Evolutionary conservation across 345 rosid species (phyloP).

Genomic region (Syzygium oleosum): DNA sequence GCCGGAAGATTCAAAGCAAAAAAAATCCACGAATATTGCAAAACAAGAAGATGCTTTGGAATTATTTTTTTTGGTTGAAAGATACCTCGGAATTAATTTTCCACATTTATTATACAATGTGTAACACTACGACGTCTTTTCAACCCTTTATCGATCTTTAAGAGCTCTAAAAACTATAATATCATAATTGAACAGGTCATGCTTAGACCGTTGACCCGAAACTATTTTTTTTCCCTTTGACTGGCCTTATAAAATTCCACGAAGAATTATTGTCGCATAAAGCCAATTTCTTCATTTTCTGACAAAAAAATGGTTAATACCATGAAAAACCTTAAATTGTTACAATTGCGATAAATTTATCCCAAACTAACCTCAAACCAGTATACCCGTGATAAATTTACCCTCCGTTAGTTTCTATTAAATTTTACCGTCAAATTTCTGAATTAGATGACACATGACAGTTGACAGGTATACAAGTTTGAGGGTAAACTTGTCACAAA

Average conservation of each 20-base stretch:
- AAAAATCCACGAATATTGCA: neutral
- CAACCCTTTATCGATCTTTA: no score
- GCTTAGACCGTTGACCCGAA: neutral
- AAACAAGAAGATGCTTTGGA: neutral
- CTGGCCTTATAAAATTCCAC: neutral
- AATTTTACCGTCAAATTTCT: no score
- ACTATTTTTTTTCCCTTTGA: neutral
- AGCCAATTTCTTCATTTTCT: neutral
- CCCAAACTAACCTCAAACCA: no score
- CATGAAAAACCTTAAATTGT: no score
- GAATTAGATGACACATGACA: no score
- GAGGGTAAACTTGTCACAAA: no score
- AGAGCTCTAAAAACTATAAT: no score
- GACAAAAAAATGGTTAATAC: neutral
- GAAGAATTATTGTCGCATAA: neutral
- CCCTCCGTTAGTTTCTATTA: no score
- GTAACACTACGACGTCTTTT: no score
- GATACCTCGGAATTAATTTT: neutral
- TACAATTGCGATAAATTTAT: no score
- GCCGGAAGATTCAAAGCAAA: neutral
- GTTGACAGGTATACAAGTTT: no score
- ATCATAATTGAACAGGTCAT: neutral
- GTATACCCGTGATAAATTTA: no score
- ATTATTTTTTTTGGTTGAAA: neutral
- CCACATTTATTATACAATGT: neutral